A percentile compares a stretch with the other conserved stretches of the same genome.
Evolutionary conservation across 805 yeast species (phyloP).

Genomic region (Candida maris): DNA sequence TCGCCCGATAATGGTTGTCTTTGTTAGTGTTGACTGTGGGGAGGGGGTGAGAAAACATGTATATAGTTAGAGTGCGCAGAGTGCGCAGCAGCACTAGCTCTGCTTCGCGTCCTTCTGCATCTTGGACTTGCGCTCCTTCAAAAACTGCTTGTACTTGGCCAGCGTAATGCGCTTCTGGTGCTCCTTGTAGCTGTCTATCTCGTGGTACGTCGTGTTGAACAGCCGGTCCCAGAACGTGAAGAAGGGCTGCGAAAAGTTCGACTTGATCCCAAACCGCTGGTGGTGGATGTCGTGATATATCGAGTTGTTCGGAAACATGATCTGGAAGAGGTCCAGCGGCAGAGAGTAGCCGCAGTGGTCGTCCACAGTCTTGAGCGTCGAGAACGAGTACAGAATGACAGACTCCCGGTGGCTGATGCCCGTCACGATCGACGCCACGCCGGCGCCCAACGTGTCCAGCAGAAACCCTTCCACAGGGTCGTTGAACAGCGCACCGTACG

Average conservation of each 20-base stretch:
- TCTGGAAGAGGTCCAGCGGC: slow-evolving; percentile 89
- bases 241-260: slow-evolving; percentile 93
- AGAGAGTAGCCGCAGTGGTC: slow-evolving; percentile 98
- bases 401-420: slow-evolving; percentile 74
- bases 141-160: slow-evolving; percentile 59
- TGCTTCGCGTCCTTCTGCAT: slow-evolving; percentile 1
- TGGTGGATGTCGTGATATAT: slow-evolving; percentile 97
- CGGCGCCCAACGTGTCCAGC: slow-evolving; percentile 90
- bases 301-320: slow-evolving; percentile 89
- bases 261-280: slow-evolving; percentile 91
- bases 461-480: slow-evolving; percentile 92
- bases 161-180: slow-evolving; percentile 66
- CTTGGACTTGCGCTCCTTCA: slow-evolving; percentile 34
- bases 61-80: slow-evolving; percentile 3
- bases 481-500: slow-evolving; percentile 93
- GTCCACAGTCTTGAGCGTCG: slow-evolving; percentile 94
- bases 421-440: slow-evolving; percentile 64
- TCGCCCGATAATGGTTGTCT: no score
- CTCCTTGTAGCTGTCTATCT: slow-evolving; percentile 59
- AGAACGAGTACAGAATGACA: slow-evolving; percentile 70
- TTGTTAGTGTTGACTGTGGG: no score
- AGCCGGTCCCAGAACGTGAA: slow-evolving; percentile 88
- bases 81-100: not conserved
- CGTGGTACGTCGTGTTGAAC: slow-evolving; percentile 68
- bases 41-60: no score